phyloP scores from a whole-genome alignment of 1,284 basidiomycete genomes.

The Pseudozyma hubeiensis region DNA sequence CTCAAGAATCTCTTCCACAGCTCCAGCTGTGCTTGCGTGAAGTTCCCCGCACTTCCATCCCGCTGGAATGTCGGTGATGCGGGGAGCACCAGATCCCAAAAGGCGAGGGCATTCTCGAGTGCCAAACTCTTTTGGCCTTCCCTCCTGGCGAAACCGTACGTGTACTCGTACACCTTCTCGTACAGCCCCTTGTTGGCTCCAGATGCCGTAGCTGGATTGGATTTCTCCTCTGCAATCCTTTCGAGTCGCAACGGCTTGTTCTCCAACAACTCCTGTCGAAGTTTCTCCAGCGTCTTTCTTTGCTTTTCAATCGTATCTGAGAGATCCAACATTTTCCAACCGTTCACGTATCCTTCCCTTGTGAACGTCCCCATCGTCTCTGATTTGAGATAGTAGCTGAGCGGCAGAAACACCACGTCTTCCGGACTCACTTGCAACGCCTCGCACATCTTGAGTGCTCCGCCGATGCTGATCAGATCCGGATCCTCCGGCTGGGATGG shows the following conservation, averaged over 20 bases:
- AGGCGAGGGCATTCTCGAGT: constrained; percentile 80
- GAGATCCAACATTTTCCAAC: constrained; percentile 60
- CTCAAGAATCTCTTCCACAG: constrained; percentile 87
- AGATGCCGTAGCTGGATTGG: constrained; percentile 29
- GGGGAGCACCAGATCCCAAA: constrained; percentile 87
- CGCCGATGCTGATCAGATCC: constrained; percentile 59
- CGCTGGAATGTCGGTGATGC: constrained; percentile 77
- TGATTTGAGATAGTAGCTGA: constrained; percentile 63
- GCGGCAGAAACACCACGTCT: constrained; percentile 62
- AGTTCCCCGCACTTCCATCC: constrained; percentile 71
- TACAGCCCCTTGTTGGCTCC: constrained; percentile 71
- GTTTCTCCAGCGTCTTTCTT: constrained; percentile 38
- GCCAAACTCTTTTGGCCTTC: constrained; percentile 76
- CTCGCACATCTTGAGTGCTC: constrained; percentile 60
- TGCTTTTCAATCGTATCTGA: constrained; percentile 59
- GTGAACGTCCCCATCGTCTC: constrained; percentile 62
- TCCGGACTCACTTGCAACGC: constrained; percentile 60
- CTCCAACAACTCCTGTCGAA: constrained; percentile 51
- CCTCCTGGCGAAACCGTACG: constrained; percentile 84
- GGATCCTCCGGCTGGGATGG: constrained; percentile 44
- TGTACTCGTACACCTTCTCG: constrained; percentile 85
- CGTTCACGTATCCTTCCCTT: constrained; percentile 54
- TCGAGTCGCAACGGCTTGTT: constrained; percentile 52
- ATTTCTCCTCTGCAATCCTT: constrained; percentile 43
- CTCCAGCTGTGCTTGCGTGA: constrained; percentile 77